Base-by-base conservation (phyloP, 2,329 filamentous ascomycete genomes). In the Claviceps sp. region DNA sequence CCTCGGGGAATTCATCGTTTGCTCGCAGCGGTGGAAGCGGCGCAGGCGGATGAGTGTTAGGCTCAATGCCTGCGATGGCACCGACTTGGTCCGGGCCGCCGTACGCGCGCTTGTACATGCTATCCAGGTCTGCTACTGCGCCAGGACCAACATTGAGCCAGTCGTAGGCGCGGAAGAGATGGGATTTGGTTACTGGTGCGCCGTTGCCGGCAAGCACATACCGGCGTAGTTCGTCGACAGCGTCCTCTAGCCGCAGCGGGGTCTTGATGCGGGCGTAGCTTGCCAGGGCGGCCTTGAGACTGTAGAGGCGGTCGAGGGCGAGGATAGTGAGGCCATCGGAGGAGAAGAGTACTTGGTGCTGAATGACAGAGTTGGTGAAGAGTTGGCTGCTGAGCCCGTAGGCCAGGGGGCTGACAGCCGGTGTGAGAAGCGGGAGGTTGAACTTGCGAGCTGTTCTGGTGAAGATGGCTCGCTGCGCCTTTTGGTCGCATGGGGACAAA, bases 261-360 rank as follows among this genome's bases (percentile, higher is more conserved):
- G 68, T 68, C 17, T 62, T 64, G 1, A 70, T 73, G 53, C 70
- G 70, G 4, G 76, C 72, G 62, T 83, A 83, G 56, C 73, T 73
- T 17, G 76, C 72, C 11, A 85, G 70, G 1, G 79, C 77, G 47
- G 72, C 71, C 62, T 83, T 83, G 67, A 85, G 79, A 43, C 77
- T 80, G 66, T 83, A 85, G 46, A 83, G 64, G 48, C 78, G 73
- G 63, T 85, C 81, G 11, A 84, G 71, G 0, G 78, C 73, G 14
- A 83, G 62, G 7, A 85, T 66, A 0, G 74, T 81, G 11, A 85
- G 70, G 17, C 79, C 78, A 26, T 78, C 75, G 2, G 77, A 73
- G 2, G 74, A 73, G 69, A 82, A 84, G 50, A 85, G 69, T 24
- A 79, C 65, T 53, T 82, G 77, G 60, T 82, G 80, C 58, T 85